Base-by-base conservation (phyloP, 345 rosid species). In the Erysimum cheiranthoides region DNA sequence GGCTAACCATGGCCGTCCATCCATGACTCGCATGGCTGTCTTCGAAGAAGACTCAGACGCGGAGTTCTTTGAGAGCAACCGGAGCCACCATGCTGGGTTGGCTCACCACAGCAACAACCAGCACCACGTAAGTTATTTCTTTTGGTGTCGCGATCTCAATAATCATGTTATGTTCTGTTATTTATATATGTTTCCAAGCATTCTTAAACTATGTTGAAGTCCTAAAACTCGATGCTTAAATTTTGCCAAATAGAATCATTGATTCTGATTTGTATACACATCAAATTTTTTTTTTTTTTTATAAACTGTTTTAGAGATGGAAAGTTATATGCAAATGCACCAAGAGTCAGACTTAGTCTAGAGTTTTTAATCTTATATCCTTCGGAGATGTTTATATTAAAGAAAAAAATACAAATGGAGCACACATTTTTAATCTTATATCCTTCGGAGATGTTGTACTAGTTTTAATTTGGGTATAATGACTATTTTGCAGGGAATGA, bases 1-100 rank as follows among this genome's bases (percentile, higher is more conserved):
- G 8, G 66, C 16, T 14, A 70, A 54, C 53, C 76, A 77, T 36
- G 71, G 75, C 18, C 75, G 76, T 70, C 59, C 76, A 54, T 71
- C 75, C 36, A 63, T 77, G 80, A 1, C 52, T 70, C 75, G 54
- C 52, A 76, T 70, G 80, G 6, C 75, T 36, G 18, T 11, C 21
- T 70, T 51, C 16, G 66, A 77, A 46, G 79, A 68, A 59, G 64
- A 75, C 30, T 76, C 80, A 38, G 75, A 76, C 12, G 64, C 31
- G 32, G 80, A 77, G 38, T 46, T 3, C 43, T 70, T 8, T 63
- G 38, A 63, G 61, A 46, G 53, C 21, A 45, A 34, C 31, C 38
- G 0, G 1, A 56, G 14, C 40, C 66, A 76, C 47, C 79, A 61
- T 49, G 27, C 6, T 63, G 46, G 35, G 35, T 40, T 54, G 39